Base-by-base conservation (phyloP, 2,329 filamentous ascomycete species). In the Aspergillus sp. region DNA sequence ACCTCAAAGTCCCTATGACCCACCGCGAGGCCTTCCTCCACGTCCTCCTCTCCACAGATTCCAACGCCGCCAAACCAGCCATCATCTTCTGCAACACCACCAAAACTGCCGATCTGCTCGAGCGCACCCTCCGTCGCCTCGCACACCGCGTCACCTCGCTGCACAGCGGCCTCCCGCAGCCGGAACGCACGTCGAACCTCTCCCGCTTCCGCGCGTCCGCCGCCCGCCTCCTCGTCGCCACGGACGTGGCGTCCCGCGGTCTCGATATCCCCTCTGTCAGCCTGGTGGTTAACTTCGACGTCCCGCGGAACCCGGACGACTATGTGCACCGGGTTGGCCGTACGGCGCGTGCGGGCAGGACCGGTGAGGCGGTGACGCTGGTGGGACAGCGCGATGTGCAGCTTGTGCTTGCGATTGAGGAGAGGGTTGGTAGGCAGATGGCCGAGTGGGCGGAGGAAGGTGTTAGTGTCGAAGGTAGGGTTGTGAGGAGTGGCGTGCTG, bases 21-120 rank as follows among this genome's bases (percentile, higher is more conserved):
- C 86, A 95, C 62, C 85, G 89, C 48, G 89, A 96, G 60, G 86
- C 91, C 56, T 98, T 93, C 60, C 73, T 98, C 8, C 91, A 98
- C 57, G 76, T 85, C 32, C 80, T 98, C 24, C 75, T 98, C 10
- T 73, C 78, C 14, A 96, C 89, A 0, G 77, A 82, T 17, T 68
- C 60, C 41, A 95, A 95, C 58, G 57, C 73, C 22, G 67, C 75
- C 25, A 89, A 84, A 62, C 81, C 82, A 1, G 72, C 80, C 51
- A 95, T 98, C 51, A 79, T 98, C 40, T 98, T 98, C 67, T 88
- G 82, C 69, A 98, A 98, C 64, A 78, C 86, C 30, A 93, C 86
- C 1, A 72, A 78, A 33, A 95, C 89, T 0, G 89, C 91, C 7
- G 84, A 89, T 45, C 78, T 91, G 37, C 72, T 98, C 4, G 86